phyloP scores from a whole-genome alignment of 1,284 basidiomycete genomes.

The Fomitopsis pinicola region DNA sequence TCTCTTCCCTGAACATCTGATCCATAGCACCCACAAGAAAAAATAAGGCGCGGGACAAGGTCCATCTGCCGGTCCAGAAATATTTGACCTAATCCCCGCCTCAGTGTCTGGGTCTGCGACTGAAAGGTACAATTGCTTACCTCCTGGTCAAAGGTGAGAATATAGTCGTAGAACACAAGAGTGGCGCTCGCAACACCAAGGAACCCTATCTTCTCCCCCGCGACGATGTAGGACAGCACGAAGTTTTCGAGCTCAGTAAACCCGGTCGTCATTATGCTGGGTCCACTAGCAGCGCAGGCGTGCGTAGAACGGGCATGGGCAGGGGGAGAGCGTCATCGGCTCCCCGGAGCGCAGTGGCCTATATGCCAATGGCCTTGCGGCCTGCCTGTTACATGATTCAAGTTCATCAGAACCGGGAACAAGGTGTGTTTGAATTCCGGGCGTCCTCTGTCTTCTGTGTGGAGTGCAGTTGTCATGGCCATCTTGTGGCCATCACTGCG shows the following conservation, averaged over 20 bases:
- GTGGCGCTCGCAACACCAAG: constrained; percentile 13
- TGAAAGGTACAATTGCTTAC: constrained; percentile 10
- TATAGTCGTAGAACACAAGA: constrained; percentile 16
- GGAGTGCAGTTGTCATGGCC: neutral
- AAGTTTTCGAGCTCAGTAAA: constrained; percentile 6
- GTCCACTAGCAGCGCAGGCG: neutral
- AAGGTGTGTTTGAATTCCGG: neutral
- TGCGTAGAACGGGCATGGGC: neutral
- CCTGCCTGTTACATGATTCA: neutral
- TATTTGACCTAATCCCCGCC: constrained; percentile 15
- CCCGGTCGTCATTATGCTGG: neutral
- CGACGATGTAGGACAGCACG: constrained; percentile 9
- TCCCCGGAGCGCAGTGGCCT: neutral
- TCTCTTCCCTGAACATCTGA: neutral
- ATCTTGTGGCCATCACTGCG: neutral
- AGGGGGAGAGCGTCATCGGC: neutral
- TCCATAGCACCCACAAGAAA: constrained; percentile 16
- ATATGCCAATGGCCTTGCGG: neutral
- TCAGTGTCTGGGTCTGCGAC: neutral
- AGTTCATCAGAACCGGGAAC: neutral
- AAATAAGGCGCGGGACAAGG: constrained; percentile 20
- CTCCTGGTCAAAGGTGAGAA: constrained; percentile 22
- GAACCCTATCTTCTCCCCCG: constrained; percentile 11
- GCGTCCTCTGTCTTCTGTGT: neutral
- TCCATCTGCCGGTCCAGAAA: constrained; percentile 26